Evolutionary conservation across 768 basidiomycete genomes (phyloP).

Genomic region (Exidia glandulosa): DNA sequence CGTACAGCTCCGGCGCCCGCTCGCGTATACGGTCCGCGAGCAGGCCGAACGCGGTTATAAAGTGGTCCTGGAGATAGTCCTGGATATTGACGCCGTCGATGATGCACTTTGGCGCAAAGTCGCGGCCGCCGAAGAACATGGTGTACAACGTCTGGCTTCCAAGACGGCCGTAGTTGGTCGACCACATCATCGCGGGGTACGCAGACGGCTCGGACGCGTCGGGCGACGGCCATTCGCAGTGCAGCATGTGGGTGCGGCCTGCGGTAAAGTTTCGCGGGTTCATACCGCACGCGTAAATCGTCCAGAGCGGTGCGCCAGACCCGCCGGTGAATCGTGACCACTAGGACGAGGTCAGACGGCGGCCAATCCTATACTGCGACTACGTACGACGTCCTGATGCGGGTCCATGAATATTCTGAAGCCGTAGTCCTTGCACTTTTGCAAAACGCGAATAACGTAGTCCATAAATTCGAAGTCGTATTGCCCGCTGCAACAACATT

Average conservation of each 20-base stretch:
- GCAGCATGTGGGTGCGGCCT: slow-evolving; percentile 77
- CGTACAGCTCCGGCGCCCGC: slow-evolving; percentile 57
- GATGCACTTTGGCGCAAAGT: slow-evolving; percentile 83
- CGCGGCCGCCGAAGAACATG: slow-evolving; percentile 84
- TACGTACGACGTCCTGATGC: slow-evolving; percentile 85
- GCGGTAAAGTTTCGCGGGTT: slow-evolving; percentile 75
- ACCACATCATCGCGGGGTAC: slow-evolving; percentile 93
- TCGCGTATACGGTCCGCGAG: slow-evolving; percentile 76
- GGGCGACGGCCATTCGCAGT: slow-evolving; percentile 73
- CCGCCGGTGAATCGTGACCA: slow-evolving; percentile 96
- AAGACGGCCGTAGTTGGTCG: slow-evolving; percentile 87
- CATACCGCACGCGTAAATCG: slow-evolving; percentile 80
- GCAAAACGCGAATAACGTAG: slow-evolving; percentile 77
- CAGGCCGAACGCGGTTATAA: slow-evolving; percentile 58
- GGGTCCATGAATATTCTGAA: slow-evolving; percentile 91
- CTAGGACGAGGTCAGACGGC: too few relatives aligned
- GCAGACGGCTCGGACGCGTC: slow-evolving; percentile 53
- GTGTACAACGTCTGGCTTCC: slow-evolving; percentile 85
- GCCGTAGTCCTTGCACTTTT: slow-evolving; percentile 84
- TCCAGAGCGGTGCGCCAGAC: slow-evolving; percentile 93
- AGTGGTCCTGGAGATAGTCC: slow-evolving; percentile 73
- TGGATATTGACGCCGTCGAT: slow-evolving; percentile 91
- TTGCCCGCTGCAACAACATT: slow-evolving; percentile 48
- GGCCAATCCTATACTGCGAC: too few relatives aligned
- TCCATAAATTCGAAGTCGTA: slow-evolving; percentile 91